Evolutionary conservation across 495 filamentous ascomycete species (phyloP), one percentile per base, ranked within the genome.

Genomic region (Hypoxylon subgilvum): DNA sequence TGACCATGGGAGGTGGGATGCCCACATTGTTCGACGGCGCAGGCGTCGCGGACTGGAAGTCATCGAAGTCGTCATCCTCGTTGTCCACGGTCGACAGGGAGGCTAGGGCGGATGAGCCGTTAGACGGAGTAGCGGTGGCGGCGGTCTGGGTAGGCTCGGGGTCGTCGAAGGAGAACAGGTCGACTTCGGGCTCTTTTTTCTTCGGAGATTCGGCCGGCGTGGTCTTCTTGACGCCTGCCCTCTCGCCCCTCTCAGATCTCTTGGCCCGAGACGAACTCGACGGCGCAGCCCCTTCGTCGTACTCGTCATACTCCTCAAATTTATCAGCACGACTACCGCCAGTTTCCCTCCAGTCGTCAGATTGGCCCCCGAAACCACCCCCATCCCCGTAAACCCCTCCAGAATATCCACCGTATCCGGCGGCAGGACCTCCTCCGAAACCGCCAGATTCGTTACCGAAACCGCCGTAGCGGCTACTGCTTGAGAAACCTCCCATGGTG

Each of bases 241-340:
- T 71, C 36, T 71, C 69, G 17, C 60, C 65, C 14, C 68, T 76
- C 17, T 70, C 67, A 5, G 61, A 47, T 52, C 81, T 80, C 58
- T 80, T 79, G 27, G 61, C 51, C 61, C 75, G 36, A 70, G 73
- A 42, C 66, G 75, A 65, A 74, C 68, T 61, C 70, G 71, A 65
- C 12, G 77, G 68, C 72, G 74, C 42, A 69, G 70, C 28, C 81
- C 87, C 91, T 54, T 96, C 93, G 53, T 97, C 92, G 59, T 87
- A 90, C 72, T 98, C 94, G 66, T 98, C 91, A 65, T 98, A 98
- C 72, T 97, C 94, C 46, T 97, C 92, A 60, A 96, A 98, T 47
- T 85, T 86, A 55, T 96, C 93, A 13, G 78, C 74, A 4, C 71
- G 74, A 30, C 79, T 74, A 13, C 30, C 39, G 61, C 82, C 73